Base-by-base conservation (phyloP, 305 asterid genomes). In the Vinca major region DNA sequence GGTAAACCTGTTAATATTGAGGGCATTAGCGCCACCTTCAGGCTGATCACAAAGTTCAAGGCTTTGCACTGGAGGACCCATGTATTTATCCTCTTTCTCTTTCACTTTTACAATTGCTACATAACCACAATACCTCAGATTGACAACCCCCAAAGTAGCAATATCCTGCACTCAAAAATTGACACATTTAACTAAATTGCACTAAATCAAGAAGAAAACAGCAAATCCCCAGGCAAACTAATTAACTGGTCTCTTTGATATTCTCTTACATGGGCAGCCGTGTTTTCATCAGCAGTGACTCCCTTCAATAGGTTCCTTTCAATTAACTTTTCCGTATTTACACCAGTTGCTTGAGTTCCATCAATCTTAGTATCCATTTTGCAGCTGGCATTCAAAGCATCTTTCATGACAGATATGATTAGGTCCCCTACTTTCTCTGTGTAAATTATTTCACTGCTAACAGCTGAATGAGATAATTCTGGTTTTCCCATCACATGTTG, bases 221-320 rank as follows among this genome's bases (percentile, higher is more conserved):
- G 51, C 12, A 73, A 58, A 70, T 63, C 49, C 17, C 61, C 43
- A 62, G 33, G 66, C 26, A 12, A 13, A 58, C 4, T n/a, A 26
- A 11, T 40, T 5, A 11, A 39, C 55, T 33, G 62, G 40, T 43
- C 36, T 65, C 61, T 70, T 49, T 61, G 66, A 66, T 53, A 73
- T 68, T 56, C 78, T 77, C 93, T 86, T 87, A 90, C 98, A 76
- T 92, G 98, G 48, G 96, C 96, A 67, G 96, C 96, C 36, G 97
- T 88, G 74, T 92, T 92, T 79, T 92, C 98, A 75, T 92, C 96
- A 63, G 98, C 97, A 19, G 98, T 89, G 65, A 92, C 85, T 71
- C 98, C 98, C 88, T 92, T 92, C 60, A 92, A 91, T 74, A 92
- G 84, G 84, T 92, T 92, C 77, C 96, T 84, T 78, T 90, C 96